Evolutionary conservation across 768 basidiomycete genomes (phyloP).

Genomic region (Suillus discolor): DNA sequence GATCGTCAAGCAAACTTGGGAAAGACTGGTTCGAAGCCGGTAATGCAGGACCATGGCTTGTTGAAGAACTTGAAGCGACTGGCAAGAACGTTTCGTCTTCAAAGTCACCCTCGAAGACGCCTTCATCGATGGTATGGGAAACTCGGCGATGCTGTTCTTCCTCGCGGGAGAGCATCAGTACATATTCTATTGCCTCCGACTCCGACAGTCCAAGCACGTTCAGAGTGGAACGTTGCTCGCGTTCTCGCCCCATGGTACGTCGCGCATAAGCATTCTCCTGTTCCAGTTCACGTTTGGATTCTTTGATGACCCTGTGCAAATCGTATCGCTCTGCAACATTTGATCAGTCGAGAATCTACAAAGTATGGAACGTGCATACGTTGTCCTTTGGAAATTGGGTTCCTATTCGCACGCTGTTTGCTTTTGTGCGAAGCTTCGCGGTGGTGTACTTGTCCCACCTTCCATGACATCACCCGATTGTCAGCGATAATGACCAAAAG

Average conservation of each 20-base stretch:
- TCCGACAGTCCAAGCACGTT: slow-evolving; percentile 73
- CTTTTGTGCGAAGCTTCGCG: slow-evolving; percentile 34
- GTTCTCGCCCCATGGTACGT: slow-evolving; percentile 47
- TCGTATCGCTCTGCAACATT: slow-evolving; percentile 59
- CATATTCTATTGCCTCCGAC: slow-evolving; percentile 75
- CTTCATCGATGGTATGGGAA: slow-evolving; percentile 43
- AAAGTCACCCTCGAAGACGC: slow-evolving; percentile 59
- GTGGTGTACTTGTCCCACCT: slow-evolving; percentile 48
- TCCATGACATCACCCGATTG: slow-evolving; percentile 68
- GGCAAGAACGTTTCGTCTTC: slow-evolving; percentile 38
- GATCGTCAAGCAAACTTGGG: slow-evolving; percentile 23
- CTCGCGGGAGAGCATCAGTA: slow-evolving; percentile 83
- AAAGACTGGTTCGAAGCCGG: slow-evolving; percentile 20
- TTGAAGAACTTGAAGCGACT: slow-evolving; percentile 26
- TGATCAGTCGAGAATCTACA: slow-evolving; percentile 2
- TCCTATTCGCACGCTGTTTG: slow-evolving; percentile 28
- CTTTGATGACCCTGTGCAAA: slow-evolving; percentile 60
- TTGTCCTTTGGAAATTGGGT: slow-evolving; percentile 42
- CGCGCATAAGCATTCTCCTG: slow-evolving; percentile 46
- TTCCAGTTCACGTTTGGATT: slow-evolving; percentile 55
- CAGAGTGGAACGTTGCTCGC: slow-evolving; percentile 59
- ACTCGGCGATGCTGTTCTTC: slow-evolving; percentile 45
- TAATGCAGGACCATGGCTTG: slow-evolving; percentile 10
- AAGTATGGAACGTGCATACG: slow-evolving; percentile 36
- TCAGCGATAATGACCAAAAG: slow-evolving; percentile 63